Evolutionary conservation across 371 early-diverging fungal genomes (phyloP).

Genomic region (Basidiobolus meristosporus): DNA sequence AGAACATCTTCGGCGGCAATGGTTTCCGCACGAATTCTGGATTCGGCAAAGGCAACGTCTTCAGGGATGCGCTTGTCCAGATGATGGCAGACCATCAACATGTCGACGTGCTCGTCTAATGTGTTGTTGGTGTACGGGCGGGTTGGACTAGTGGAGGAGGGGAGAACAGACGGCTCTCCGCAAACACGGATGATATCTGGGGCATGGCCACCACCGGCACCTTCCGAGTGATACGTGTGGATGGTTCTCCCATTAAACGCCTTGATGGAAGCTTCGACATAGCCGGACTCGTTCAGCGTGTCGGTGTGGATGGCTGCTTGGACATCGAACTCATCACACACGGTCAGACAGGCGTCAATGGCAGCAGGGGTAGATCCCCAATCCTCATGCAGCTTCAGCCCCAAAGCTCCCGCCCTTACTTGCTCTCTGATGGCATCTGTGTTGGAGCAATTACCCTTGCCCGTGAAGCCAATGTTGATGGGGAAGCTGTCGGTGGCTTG

Average conservation of each 20-base stretch:
- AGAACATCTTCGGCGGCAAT: conserved; percentile 87
- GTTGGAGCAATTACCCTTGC: conserved; percentile 70
- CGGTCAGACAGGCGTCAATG: conserved; percentile 67
- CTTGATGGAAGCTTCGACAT: conserved; percentile 70
- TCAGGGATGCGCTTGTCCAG: conserved; percentile 78
- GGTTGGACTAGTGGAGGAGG: conserved; percentile 87
- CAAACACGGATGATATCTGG: conserved; percentile 76
- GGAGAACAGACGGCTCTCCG: conserved; percentile 62
- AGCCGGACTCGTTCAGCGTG: conserved; percentile 86
- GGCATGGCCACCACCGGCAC: conserved; percentile 92
- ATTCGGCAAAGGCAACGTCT: conserved; percentile 89
- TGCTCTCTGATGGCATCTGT: conserved; percentile 53
- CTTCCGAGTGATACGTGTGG: conserved; percentile 88
- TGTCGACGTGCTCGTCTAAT: conserved; percentile 89
- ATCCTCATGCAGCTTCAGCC: conserved; percentile 86
- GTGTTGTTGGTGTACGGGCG: conserved; percentile 82
- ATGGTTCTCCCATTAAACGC: conserved; percentile 81
- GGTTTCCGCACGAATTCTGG: conserved; percentile 84
- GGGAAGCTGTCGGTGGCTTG: conserved; percentile 72
- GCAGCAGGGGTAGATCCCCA: conserved; percentile 88
- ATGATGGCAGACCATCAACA: conserved; percentile 97
- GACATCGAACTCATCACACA: conserved; percentile 78
- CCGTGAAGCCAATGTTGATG: conserved; percentile 80
- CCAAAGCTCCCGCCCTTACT: conserved; percentile 71
- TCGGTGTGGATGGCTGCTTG: conserved; percentile 78